A percentile compares a stretch with the other conserved stretches of the same genome.
Conservation (phyloP, 306 rosid genomes). For the Vigna trinervia region DNA sequence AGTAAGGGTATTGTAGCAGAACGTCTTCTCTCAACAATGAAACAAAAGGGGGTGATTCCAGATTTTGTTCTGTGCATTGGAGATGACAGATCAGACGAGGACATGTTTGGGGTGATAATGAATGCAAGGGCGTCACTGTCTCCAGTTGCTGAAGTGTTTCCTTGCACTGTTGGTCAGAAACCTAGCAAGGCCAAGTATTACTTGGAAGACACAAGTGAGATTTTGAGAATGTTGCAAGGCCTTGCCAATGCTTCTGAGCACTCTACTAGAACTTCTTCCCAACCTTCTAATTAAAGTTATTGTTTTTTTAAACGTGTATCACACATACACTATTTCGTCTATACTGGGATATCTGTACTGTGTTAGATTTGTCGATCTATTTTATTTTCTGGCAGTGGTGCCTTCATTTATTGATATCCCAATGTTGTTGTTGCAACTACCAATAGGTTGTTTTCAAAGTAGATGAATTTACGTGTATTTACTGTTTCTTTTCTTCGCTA, state of each 20-base stretch:
- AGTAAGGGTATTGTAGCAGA: conserved; percentile 53
- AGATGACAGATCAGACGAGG: conserved; percentile 55
- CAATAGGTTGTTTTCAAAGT: conserved; percentile 36
- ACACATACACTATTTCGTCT: conserved; percentile 30
- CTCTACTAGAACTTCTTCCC: conserved; percentile 44
- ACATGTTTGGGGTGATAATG: conserved; percentile 52
- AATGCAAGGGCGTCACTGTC: conserved; percentile 46
- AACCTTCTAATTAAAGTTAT: conserved; percentile 43
- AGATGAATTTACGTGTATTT: conserved; percentile 20
- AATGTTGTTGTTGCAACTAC: conserved; percentile 40
- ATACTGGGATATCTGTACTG: conserved; percentile 20
- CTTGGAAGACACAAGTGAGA: conserved; percentile 79
- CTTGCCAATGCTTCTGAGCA: conserved; percentile 78
- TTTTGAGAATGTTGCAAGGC: conserved; percentile 84
- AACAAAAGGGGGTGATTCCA: conserved; percentile 52
- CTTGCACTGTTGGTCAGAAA: conserved; percentile 54
- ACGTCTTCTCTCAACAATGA: conserved; percentile 49
- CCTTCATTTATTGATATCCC: conserved; percentile 36
- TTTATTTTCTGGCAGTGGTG: conserved; percentile 21
- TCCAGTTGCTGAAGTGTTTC: conserved; percentile 48
- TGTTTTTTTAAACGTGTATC: conserved; percentile 23
- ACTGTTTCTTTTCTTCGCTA: conserved; percentile 14
- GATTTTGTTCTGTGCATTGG: conserved; percentile 58
- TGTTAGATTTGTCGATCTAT: conserved; percentile 24
- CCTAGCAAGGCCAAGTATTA: conserved; percentile 56